Evolutionary conservation across 2,329 filamentous ascomycete genomes (phyloP).

Genomic region (Acrocalymma vagum): DNA sequence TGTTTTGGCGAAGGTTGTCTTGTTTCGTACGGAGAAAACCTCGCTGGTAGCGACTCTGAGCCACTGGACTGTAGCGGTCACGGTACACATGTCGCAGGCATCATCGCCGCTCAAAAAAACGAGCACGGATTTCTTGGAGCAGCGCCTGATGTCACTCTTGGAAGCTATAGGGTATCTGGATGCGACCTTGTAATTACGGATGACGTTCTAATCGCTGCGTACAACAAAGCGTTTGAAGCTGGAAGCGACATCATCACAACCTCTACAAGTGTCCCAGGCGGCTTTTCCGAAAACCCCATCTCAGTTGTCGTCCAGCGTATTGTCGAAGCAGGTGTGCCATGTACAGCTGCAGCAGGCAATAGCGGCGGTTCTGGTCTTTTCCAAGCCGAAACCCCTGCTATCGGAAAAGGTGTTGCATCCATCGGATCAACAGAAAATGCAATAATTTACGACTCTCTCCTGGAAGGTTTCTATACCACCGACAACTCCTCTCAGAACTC

Average conservation of each 20-base stretch:
- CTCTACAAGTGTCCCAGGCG: constrained; percentile 22
- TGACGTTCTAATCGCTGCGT: constrained; percentile 21
- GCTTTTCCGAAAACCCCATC: constrained; percentile 48
- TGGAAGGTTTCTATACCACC: constrained; percentile 29
- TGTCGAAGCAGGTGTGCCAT: constrained; percentile 57
- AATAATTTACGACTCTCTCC: constrained; percentile 38
- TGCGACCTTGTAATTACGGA: constrained; percentile 13
- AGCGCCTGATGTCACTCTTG: constrained; percentile 27
- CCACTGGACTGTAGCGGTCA: constrained; percentile 63
- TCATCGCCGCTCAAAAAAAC: constrained; percentile 64
- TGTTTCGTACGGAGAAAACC: constrained; percentile 65
- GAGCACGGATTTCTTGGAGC: constrained; percentile 24
- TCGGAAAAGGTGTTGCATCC: constrained; percentile 53
- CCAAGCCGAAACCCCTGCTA: constrained; percentile 52
- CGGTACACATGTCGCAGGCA: constrained; percentile 64
- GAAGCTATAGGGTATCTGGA: constrained; percentile 26
- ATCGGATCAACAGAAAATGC: constrained; percentile 56
- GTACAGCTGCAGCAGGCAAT: constrained; percentile 64
- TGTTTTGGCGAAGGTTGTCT: constrained; percentile 69
- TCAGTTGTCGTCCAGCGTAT: constrained; percentile 52
- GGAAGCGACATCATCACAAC: constrained; percentile 46
- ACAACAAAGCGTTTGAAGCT: constrained; percentile 63
- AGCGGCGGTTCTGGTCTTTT: constrained; percentile 60
- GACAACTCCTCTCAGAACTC: constrained; percentile 23
- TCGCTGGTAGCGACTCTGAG: constrained; percentile 63